Percentiles rank a stretch among this genome's conserved stretches.
Evolutionary conservation across 2,329 filamentous ascomycete genomes (phyloP).

Genomic region (Botrytis deweyae): DNA sequence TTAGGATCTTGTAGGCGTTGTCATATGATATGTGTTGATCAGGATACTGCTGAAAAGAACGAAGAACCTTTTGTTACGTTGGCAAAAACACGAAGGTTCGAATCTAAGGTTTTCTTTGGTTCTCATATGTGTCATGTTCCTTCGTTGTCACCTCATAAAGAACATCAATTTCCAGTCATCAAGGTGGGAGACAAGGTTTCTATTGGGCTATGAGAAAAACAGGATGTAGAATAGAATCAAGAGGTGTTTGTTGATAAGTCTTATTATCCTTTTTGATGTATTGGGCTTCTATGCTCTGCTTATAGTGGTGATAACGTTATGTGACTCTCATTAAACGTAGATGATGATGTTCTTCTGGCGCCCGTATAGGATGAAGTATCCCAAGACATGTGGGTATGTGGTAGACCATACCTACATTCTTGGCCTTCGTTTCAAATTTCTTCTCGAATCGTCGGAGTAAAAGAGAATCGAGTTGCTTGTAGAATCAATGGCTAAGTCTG

Average conservation of each 20-base stretch:
- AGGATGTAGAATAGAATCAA: background rate
- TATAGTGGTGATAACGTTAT: background rate
- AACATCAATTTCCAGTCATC: constrained; percentile 22
- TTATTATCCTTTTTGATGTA: background rate
- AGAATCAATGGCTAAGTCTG: background rate
- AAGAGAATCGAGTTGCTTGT: background rate
- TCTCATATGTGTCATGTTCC: constrained; percentile 65
- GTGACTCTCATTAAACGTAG: background rate
- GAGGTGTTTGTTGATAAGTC: background rate
- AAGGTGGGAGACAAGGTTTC: constrained; percentile 23
- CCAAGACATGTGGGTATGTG: background rate
- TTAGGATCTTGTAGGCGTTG: constrained; percentile 84
- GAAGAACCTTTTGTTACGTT: constrained; percentile 88
- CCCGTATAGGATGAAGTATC: background rate
- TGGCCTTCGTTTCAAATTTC: background rate
- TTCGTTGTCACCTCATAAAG: constrained; percentile 15
- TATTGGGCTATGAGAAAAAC: constrained; percentile 4
- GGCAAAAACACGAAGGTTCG: constrained; percentile 78
- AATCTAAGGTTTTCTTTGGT: constrained; percentile 87
- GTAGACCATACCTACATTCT: background rate
- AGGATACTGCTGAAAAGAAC: constrained; percentile 71
- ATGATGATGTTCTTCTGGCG: background rate
- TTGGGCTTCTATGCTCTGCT: background rate
- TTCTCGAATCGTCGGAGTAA: background rate
- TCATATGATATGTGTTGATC: constrained; percentile 95